Evolutionary conservation across 2,329 filamentous ascomycete genomes (phyloP).

Genomic region (Trichocomaceae sp.): DNA sequence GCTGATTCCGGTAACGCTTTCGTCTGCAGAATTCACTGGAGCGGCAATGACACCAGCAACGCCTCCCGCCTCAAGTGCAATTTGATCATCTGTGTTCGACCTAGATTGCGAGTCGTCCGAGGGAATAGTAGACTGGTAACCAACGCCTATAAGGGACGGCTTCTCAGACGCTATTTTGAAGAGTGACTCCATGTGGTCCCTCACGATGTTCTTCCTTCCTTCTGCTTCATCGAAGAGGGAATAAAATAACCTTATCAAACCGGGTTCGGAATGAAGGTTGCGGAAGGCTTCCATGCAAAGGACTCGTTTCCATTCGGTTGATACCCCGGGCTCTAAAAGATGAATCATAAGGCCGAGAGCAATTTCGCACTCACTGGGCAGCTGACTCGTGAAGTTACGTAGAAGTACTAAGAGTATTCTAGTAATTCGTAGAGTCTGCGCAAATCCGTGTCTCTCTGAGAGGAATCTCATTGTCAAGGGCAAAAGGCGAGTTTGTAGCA

Average conservation of each 20-base stretch:
- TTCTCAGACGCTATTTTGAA: slow-evolving; percentile 92
- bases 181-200: slow-evolving; percentile 76
- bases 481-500: slow-evolving; percentile 71
- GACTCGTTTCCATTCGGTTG: slow-evolving; percentile 75
- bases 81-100: slow-evolving; percentile 64
- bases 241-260: slow-evolving; percentile 72
- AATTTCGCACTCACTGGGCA: slow-evolving; percentile 75
- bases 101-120: slow-evolving; percentile 52
- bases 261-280: slow-evolving; percentile 74
- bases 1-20: slow-evolving; percentile 69
- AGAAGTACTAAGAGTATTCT: slow-evolving; percentile 78
- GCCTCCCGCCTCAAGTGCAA: slow-evolving; percentile 81
- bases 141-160: slow-evolving; percentile 77
- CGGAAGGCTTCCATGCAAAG: slow-evolving; percentile 88
- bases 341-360: slow-evolving; percentile 75
- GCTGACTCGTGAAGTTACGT: slow-evolving; percentile 65
- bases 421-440: slow-evolving; percentile 72
- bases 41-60: slow-evolving; percentile 80
- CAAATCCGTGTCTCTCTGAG: slow-evolving; percentile 71
- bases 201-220: slow-evolving; percentile 67
- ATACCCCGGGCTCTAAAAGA: slow-evolving; percentile 75
- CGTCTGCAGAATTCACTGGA: slow-evolving; percentile 59
- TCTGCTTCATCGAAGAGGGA: slow-evolving; percentile 68
- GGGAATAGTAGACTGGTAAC: slow-evolving; percentile 80
- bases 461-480: slow-evolving; percentile 73